phyloP scores from a whole-genome alignment of 176 grass and related monocot species.

The Zoysia pacifica region DNA sequence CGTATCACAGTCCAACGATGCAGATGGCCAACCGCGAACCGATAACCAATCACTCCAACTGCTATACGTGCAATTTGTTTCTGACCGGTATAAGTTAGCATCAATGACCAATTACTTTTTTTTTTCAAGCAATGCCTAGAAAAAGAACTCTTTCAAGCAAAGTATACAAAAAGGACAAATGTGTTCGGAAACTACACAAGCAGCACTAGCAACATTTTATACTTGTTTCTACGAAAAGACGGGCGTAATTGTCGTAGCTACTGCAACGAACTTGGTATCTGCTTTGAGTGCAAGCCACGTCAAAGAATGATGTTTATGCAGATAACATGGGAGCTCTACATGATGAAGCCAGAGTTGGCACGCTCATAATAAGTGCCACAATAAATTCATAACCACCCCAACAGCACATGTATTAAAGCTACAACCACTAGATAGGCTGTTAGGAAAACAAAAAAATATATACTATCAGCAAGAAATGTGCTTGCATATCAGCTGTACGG shows the following conservation, averaged over 20 bases:
- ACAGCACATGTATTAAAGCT: constrained; percentile 28
- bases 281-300: constrained; percentile 40
- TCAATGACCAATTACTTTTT: neutral
- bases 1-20: constrained; percentile 8
- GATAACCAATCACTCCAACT: constrained; percentile 35
- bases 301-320: neutral
- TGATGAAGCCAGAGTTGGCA: constrained; percentile 11
- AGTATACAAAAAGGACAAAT: neutral
- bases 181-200: neutral
- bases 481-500: neutral
- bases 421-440: constrained; percentile 26
- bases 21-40: constrained; percentile 52
- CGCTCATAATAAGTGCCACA: constrained; percentile 1
- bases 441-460: neutral
- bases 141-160: neutral
- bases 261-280: constrained; percentile 41
- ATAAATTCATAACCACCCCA: constrained; percentile 35
- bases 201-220: neutral
- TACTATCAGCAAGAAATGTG: neutral
- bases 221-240: neutral
- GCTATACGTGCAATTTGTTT: neutral
- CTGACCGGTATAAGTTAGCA: neutral
- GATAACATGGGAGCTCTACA: neutral
- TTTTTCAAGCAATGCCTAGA: neutral
- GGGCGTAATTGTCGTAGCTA: constrained; percentile 31